A percentile compares a stretch with the other conserved stretches of the same genome.
phyloP scores from a whole-genome alignment of 148 eudicot genomes.

The Rhododendron mucronatum region DNA sequence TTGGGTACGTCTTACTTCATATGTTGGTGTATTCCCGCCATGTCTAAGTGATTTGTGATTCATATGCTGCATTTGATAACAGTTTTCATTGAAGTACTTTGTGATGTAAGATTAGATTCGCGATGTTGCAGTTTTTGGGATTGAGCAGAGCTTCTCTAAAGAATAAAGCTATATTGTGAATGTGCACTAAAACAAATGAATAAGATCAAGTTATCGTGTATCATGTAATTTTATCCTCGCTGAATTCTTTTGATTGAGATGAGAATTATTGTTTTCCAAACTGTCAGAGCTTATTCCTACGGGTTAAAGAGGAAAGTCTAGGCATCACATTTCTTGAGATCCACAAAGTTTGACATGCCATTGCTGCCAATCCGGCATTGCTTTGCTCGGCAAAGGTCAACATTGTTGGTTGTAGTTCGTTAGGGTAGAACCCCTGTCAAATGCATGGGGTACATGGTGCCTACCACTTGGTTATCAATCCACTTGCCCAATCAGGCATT shows the following conservation, averaged over 20 bases:
- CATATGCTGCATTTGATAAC: not conserved
- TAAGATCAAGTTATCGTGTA: not conserved
- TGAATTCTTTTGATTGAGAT: not conserved
- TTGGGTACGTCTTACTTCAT: conserved; percentile 51
- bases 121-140: not conserved
- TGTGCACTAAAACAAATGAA: not conserved
- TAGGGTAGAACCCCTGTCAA: too few relatives aligned
- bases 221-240: not conserved
- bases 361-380: not conserved
- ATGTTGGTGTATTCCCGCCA: not conserved
- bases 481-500: not conserved
- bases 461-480: too few relatives aligned
- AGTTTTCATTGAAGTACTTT: not conserved
- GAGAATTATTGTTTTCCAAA: not conserved
- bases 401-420: too few relatives aligned
- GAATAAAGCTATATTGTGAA: not conserved
- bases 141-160: not conserved
- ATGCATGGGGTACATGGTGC: too few relatives aligned
- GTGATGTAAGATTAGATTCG: not conserved
- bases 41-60: not conserved
- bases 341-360: not conserved
- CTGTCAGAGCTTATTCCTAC: not conserved
- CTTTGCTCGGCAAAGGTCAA: not conserved
- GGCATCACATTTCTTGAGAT: not conserved
- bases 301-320: not conserved